Evolutionary conservation across 495 filamentous ascomycete genomes (phyloP).

Genomic region (Penicillium turbatum): DNA sequence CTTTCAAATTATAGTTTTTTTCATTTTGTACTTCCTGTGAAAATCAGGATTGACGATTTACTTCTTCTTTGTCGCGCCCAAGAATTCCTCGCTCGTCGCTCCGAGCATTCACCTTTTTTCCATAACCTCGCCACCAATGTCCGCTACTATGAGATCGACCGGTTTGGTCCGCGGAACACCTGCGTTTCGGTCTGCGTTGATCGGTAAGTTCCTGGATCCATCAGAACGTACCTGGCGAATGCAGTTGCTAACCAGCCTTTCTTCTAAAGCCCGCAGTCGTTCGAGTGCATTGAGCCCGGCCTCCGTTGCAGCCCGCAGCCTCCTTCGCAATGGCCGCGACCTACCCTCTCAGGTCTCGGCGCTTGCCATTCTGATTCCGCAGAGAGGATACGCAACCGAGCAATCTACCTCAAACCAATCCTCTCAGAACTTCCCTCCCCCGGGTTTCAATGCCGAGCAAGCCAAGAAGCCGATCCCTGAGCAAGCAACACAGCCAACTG

Average conservation of each 20-base stretch:
- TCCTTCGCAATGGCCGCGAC: constrained; percentile 53
- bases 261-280: constrained; percentile 32
- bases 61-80: constrained; percentile 22
- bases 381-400: constrained; percentile 66
- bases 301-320: constrained; percentile 41
- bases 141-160: constrained; percentile 43
- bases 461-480: constrained; percentile 80
- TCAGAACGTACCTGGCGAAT: background rate
- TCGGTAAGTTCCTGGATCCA: constrained; percentile 17
- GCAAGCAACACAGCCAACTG: constrained; percentile 28
- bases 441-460: constrained; percentile 86
- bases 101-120: constrained; percentile 26
- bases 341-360: constrained; percentile 59
- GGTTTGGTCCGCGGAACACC: constrained; percentile 39
- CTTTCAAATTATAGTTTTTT: constrained; percentile 7
- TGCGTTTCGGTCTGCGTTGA: constrained; percentile 32
- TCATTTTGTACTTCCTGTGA: constrained; percentile 6
- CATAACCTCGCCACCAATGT: constrained; percentile 38
- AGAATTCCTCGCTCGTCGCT: constrained; percentile 23
- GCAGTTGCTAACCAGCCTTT: constrained; percentile 6
- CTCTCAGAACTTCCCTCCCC: constrained; percentile 67
- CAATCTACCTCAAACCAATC: constrained; percentile 53
- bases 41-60: constrained; percentile 1
- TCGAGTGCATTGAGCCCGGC: constrained; percentile 35
- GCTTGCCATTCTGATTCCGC: constrained; percentile 61